phyloP scores from a whole-genome alignment of 768 basidiomycete genomes.

The Tricholoma flavovirens region DNA sequence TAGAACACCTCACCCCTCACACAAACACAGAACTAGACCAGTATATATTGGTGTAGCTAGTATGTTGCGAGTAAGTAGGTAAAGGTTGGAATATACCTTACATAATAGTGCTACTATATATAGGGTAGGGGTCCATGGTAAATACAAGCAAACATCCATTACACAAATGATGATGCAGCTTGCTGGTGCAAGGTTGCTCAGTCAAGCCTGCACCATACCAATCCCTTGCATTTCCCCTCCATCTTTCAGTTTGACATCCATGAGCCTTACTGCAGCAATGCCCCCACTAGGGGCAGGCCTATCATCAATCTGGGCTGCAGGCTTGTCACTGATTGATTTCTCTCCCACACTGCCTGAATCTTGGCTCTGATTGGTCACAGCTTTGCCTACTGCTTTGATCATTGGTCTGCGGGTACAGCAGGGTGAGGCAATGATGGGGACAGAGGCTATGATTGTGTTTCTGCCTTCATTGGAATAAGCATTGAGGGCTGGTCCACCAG shows the following conservation, averaged over 20 bases:
- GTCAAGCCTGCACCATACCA: conserved; percentile 90
- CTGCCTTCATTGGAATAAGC: too few species aligned
- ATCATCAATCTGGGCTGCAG: conserved; percentile 56
- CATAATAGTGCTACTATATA: too few species aligned
- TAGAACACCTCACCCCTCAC: too few species aligned
- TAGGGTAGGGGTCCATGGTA: too few species aligned
- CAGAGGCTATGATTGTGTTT: too few species aligned
- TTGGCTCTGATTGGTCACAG: conserved; percentile 25
- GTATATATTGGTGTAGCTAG: too few species aligned
- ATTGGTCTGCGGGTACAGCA: conserved; percentile 31
- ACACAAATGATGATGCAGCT: conserved; percentile 92
- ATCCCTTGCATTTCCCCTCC: conserved; percentile 83
- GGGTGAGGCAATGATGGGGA: too few species aligned
- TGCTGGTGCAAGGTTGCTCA: conserved; percentile 87
- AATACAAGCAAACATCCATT: too few species aligned
- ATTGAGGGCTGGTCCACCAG: too few species aligned
- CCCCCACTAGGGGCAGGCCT: conserved; percentile 78
- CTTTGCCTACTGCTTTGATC: conserved; percentile 48
- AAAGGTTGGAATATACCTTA: too few species aligned
- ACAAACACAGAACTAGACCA: too few species aligned
- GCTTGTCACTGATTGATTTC: conserved; percentile 40
- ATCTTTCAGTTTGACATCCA: conserved; percentile 90
- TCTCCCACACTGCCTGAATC: conserved; percentile 11
- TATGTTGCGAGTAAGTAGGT: too few species aligned
- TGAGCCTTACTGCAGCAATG: conserved; percentile 68